phyloP scores from a whole-genome alignment of 176 grass and related monocot species.

The Carex parvula region DNA sequence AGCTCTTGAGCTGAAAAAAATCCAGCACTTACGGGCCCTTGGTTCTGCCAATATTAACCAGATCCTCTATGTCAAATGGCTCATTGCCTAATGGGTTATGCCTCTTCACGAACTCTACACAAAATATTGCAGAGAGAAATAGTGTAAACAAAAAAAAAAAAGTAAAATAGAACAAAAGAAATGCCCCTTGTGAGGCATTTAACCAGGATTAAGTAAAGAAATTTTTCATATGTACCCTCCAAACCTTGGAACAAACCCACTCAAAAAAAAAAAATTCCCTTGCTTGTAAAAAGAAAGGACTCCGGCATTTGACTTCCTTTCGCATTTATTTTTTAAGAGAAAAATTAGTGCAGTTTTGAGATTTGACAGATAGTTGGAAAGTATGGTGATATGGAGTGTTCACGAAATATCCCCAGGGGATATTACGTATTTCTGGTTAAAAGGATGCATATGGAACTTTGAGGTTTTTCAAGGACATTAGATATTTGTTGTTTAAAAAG shows the following conservation, averaged over 20 bases:
- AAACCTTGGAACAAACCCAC: not conserved
- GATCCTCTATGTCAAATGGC: slow-evolving; percentile 98
- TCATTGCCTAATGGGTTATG: slow-evolving; percentile 61
- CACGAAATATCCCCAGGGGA: not conserved
- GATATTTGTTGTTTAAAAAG: not conserved
- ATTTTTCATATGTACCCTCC: not conserved
- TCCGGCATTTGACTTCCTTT: not conserved
- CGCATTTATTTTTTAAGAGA: not conserved
- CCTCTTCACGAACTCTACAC: slow-evolving; percentile 67
- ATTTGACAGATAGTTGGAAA: not conserved
- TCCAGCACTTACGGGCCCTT: slow-evolving; percentile 69
- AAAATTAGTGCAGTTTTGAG: not conserved
- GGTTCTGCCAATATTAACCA: slow-evolving; percentile 70
- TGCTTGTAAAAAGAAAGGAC: not conserved
- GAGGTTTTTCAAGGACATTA: not conserved
- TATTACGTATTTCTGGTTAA: not conserved
- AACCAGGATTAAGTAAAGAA: not conserved
- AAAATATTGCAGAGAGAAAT: slow-evolving; percentile 23
- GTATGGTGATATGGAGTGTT: not conserved
- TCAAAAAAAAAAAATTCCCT: not conserved
- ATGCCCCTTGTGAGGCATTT: not conserved
- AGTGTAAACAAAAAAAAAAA: slow-evolving; percentile 18
- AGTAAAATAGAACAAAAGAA: slow-evolving; percentile 15
- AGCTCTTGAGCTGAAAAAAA: not conserved
- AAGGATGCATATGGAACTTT: not conserved